Conservation (phyloP, 805 yeast species). For the Spathaspora girioi region DNA sequence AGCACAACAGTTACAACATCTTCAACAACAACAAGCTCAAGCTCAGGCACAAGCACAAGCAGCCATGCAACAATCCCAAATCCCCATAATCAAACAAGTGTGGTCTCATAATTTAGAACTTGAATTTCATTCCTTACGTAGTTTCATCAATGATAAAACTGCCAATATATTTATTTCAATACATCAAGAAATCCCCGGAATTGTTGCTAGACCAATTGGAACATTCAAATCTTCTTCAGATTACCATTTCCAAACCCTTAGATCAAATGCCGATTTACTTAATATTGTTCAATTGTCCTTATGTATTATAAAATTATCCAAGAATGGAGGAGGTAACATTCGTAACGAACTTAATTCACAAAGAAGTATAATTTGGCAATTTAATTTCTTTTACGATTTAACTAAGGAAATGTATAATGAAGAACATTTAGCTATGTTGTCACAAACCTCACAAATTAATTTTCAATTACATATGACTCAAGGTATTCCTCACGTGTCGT, state of each 20-base stretch:
- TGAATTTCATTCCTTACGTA: slow-evolving; percentile 61
- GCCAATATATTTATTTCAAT: slow-evolving; percentile 54
- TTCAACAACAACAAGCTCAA: slow-evolving; percentile 17
- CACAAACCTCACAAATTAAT: slow-evolving; percentile 76
- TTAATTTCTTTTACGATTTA: slow-evolving; percentile 82
- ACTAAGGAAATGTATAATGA: slow-evolving; percentile 79
- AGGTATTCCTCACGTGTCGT: slow-evolving; percentile 77
- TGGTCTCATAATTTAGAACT: slow-evolving; percentile 68
- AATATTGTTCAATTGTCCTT: slow-evolving; percentile 72
- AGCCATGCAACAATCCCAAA: slow-evolving; percentile 25
- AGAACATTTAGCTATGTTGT: slow-evolving; percentile 76
- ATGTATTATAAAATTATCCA: slow-evolving; percentile 33
- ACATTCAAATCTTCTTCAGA: slow-evolving; percentile 84
- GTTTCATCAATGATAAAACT: slow-evolving; percentile 50
- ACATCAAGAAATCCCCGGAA: slow-evolving; percentile 94
- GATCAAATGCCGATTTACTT: slow-evolving; percentile 85
- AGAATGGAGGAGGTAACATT: slow-evolving; percentile 10
- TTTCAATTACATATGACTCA: slow-evolving; percentile 66
- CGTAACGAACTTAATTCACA: slow-evolving; percentile 47
- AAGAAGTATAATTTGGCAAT: slow-evolving; percentile 86
- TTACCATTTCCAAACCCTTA: slow-evolving; percentile 92
- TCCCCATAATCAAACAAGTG: slow-evolving; percentile 64
- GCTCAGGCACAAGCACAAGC: slow-evolving; percentile 16
- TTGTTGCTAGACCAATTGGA: slow-evolving; percentile 94
- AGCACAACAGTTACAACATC: slow-evolving; percentile 18